Evolutionary conservation across 2,329 filamentous ascomycete genomes (phyloP).

Genomic region (Fusarium virguliforme): DNA sequence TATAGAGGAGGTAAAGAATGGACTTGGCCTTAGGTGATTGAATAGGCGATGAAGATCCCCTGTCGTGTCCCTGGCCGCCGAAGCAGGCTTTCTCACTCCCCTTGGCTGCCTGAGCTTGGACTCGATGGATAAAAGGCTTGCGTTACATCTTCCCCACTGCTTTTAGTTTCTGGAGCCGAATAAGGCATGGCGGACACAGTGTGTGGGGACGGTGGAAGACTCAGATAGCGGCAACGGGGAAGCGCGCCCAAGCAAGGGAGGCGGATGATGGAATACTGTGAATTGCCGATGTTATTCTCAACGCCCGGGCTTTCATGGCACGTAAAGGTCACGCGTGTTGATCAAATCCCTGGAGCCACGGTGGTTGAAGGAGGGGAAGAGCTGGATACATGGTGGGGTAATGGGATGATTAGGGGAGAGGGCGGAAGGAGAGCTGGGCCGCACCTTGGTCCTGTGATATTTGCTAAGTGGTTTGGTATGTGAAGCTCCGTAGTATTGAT

Average conservation of each 20-base stretch:
- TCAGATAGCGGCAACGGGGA: background rate
- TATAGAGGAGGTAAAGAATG: background rate
- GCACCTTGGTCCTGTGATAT: background rate
- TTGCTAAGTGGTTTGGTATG: background rate
- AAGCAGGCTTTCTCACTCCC: background rate
- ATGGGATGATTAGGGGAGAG: too few species aligned
- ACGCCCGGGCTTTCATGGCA: background rate
- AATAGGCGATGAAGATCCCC: background rate
- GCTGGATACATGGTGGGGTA: background rate
- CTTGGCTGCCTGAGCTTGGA: background rate
- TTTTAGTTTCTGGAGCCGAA: background rate
- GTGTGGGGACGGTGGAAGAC: too few species aligned
- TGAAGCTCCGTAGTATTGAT: background rate
- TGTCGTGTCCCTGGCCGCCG: background rate
- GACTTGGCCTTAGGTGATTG: background rate
- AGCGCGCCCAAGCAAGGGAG: background rate
- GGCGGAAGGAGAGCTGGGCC: too few species aligned
- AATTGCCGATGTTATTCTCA: background rate
- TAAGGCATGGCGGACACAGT: background rate
- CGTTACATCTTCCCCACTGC: background rate
- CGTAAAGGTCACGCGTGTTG: background rate
- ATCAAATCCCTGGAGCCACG: background rate
- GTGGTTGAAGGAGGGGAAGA: background rate
- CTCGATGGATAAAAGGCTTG: background rate
- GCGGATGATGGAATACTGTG: background rate